Evolutionary conservation across 495 filamentous ascomycete genomes (phyloP).

Genomic region (Neurospora sp.): DNA sequence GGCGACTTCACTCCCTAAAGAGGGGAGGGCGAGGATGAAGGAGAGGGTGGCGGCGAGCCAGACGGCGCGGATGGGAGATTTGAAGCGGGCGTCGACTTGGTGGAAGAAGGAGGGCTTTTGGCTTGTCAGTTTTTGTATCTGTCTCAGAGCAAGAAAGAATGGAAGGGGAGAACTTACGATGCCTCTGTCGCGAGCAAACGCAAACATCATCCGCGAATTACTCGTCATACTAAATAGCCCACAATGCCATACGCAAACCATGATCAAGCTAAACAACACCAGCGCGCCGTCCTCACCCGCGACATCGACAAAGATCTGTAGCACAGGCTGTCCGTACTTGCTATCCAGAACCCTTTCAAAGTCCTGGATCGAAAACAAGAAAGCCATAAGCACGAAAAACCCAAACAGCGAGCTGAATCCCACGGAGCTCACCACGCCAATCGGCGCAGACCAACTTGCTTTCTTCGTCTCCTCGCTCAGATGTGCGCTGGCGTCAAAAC

Average conservation of each 20-base stretch:
- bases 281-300: conserved; percentile 46
- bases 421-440: conserved; percentile 51
- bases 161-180: no score
- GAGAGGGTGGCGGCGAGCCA: conserved; percentile 52
- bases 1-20: conserved; percentile 49
- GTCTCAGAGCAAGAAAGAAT: no score
- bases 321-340: conserved; percentile 40
- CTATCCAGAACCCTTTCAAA: conserved; percentile 35
- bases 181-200: conserved; percentile 45
- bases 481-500: conserved; percentile 49
- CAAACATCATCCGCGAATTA: conserved; percentile 58
- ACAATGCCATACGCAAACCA: conserved; percentile 52
- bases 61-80: conserved; percentile 45
- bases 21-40: conserved; percentile 51
- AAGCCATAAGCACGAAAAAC: conserved; percentile 50
- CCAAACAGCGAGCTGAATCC: conserved; percentile 50
- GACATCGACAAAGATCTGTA: conserved; percentile 50
- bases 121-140: background rate
- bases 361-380: conserved; percentile 52
- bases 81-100: conserved; percentile 44
- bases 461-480: conserved; percentile 50
- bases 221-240: conserved; percentile 49
- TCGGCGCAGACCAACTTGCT: conserved; percentile 50
- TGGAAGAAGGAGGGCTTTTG: conserved; percentile 39
- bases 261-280: conserved; percentile 46